Conservation (phyloP, 177 flowering plant species). For the Telopea speciosissima region DNA sequence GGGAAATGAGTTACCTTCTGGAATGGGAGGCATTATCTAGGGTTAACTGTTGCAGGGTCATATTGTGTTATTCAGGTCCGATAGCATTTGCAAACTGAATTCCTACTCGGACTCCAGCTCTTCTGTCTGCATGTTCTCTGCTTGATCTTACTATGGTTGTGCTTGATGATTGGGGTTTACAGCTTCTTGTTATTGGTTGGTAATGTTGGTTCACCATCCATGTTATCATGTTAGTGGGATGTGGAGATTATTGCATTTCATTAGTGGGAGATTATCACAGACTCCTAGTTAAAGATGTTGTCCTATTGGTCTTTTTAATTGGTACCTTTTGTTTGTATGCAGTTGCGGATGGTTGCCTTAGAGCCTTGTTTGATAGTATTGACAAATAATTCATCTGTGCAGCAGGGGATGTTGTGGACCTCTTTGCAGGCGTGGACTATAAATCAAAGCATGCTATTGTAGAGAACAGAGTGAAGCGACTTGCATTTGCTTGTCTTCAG, state of each 20-base stretch:
- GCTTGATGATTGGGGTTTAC: too few species aligned
- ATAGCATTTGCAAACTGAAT: too few species aligned
- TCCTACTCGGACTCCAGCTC: too few species aligned
- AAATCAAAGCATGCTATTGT: conserved; percentile 33
- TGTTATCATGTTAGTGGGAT: too few species aligned
- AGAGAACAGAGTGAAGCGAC: conserved; percentile 61
- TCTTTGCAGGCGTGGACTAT: conserved; percentile 60
- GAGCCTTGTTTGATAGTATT: background rate
- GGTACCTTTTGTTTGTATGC: conserved; percentile 2
- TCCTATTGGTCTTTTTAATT: background rate
- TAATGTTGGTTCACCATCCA: too few species aligned
- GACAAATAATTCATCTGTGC: conserved; percentile 13
- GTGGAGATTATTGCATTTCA: background rate
- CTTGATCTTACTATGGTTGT: too few species aligned
- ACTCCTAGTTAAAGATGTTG: background rate
- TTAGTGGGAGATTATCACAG: background rate
- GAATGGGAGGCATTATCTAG: too few species aligned
- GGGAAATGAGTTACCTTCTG: too few species aligned
- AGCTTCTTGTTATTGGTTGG: too few species aligned
- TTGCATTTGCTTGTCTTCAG: conserved; percentile 58
- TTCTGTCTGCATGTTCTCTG: too few species aligned
- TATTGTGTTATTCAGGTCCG: too few species aligned
- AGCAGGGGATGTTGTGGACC: conserved; percentile 55
- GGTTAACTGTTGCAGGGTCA: too few species aligned
- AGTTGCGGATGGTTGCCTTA: background rate